Conservation (phyloP, 176 grass and related monocot genomes). For the Raddia guianensis region DNA sequence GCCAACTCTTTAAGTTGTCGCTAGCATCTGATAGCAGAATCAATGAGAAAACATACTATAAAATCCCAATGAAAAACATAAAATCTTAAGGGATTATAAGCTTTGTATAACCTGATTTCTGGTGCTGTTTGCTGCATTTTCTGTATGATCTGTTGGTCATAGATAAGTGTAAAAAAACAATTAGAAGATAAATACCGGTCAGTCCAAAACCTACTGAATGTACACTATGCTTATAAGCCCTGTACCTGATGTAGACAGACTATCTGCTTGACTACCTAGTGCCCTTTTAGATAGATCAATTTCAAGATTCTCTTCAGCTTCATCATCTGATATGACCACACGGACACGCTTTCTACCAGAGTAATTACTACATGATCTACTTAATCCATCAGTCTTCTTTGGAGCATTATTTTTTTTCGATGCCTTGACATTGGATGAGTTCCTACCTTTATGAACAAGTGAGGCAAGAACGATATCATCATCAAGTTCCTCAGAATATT, state of each 20-base stretch:
- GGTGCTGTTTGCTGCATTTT: slow-evolving; percentile 35
- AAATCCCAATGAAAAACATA: slow-evolving; percentile 31
- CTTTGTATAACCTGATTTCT: slow-evolving; percentile 54
- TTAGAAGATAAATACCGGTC: slow-evolving; percentile 30
- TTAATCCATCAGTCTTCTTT: slow-evolving; percentile 41
- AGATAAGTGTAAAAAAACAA: slow-evolving; percentile 30
- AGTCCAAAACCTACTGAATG: slow-evolving; percentile 30
- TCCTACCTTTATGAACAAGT: slow-evolving; percentile 59
- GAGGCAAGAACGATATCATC: slow-evolving; percentile 64
- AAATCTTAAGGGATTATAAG: slow-evolving; percentile 10
- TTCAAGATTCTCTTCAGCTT: slow-evolving; percentile 59
- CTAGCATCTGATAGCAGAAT: slow-evolving; percentile 34
- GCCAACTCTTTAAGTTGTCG: slow-evolving; percentile 1
- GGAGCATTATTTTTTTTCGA: slow-evolving; percentile 39
- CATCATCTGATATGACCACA: slow-evolving; percentile 90
- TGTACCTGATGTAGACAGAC: slow-evolving; percentile 53
- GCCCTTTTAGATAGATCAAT: slow-evolving; percentile 49
- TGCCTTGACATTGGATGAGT: slow-evolving; percentile 49
- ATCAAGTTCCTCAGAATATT: slow-evolving; percentile 50
- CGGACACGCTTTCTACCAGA: slow-evolving; percentile 72
- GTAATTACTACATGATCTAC: slow-evolving; percentile 48
- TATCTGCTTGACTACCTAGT: slow-evolving; percentile 43
- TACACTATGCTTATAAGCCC: slow-evolving; percentile 32
- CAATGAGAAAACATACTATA: slow-evolving; percentile 28
- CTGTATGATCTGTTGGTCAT: slow-evolving; percentile 48